Percentiles rank a stretch among this genome's conserved stretches.
Conservation (phyloP, 2,329 filamentous ascomycete species). For the Knufia petricola region DNA sequence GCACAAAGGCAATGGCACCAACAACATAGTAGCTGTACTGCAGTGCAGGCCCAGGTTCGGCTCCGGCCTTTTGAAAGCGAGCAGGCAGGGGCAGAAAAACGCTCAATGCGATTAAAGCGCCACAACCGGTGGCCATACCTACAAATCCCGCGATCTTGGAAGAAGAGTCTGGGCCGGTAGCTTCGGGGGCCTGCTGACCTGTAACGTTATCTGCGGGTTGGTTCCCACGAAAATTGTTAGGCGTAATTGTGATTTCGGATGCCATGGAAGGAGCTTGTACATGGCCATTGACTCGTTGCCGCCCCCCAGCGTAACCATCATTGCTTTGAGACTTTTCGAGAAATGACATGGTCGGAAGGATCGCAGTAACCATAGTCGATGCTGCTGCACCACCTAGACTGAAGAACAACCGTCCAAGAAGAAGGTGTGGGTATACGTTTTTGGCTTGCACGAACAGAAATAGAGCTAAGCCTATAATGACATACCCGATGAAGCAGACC, state of each 20-base stretch:
- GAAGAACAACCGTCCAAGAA: conserved; percentile 77
- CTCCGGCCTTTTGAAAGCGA: conserved; percentile 62
- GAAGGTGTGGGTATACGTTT: conserved; percentile 79
- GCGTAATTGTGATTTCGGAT: conserved; percentile 52
- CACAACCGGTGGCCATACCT: conserved; percentile 83
- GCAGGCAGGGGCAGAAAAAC: conserved; percentile 83
- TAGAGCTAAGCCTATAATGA: conserved; percentile 67
- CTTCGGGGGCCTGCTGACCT: conserved; percentile 20
- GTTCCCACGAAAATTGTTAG: conserved; percentile 33
- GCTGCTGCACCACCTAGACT: conserved; percentile 85
- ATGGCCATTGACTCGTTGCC: conserved; percentile 27
- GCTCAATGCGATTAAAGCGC: conserved; percentile 71
- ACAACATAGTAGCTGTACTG: conserved; percentile 83
- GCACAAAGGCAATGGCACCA: conserved; percentile 57
- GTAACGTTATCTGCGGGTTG: conserved; percentile 11
- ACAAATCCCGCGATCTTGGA: conserved; percentile 75
- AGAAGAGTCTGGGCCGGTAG: conserved; percentile 31
- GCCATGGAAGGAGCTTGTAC: conserved; percentile 43
- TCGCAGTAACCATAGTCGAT: conserved; percentile 96
- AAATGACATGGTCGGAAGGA: conserved; percentile 61
- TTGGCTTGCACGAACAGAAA: conserved; percentile 73
- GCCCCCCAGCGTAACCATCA: conserved; percentile 12
- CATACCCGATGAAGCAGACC: conserved; percentile 63
- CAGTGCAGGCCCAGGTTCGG: conserved; percentile 64
- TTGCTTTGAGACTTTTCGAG: conserved; percentile 12